phyloP scores from a whole-genome alignment of 352 stramenopile species.

The Phytophthora sp. region DNA sequence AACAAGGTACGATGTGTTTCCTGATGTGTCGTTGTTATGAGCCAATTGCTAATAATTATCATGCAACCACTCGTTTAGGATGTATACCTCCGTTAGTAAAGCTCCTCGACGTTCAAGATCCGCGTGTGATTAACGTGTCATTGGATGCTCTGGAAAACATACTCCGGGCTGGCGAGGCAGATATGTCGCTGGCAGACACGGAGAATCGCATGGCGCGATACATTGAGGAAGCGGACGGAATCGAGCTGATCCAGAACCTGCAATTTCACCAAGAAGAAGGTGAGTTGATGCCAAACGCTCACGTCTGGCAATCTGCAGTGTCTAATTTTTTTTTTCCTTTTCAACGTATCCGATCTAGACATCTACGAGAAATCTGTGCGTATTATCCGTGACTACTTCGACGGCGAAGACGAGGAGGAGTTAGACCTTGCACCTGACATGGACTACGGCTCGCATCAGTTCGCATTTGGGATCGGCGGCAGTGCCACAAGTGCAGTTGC shows the following conservation, averaged over 20 bases:
- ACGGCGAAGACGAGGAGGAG: constrained; percentile 97
- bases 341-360: too few species aligned
- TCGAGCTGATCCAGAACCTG: constrained; percentile 97
- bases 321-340: too few species aligned
- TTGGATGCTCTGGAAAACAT: constrained; percentile 98
- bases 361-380: constrained; percentile 95
- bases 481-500: constrained; percentile 12
- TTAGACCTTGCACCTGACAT: constrained; percentile 61
- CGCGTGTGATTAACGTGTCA: constrained; percentile 97
- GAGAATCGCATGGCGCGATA: constrained; percentile 97
- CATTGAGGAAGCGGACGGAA: constrained; percentile 95
- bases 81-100: constrained; percentile 98
- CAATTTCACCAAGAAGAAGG: constrained; percentile 97
- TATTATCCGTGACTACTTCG: constrained; percentile 98
- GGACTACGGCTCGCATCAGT: constrained; percentile 59
- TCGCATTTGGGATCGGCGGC: constrained; percentile 61
- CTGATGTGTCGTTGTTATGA: too few species aligned
- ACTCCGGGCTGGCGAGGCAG: constrained; percentile 85
- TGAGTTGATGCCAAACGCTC: constrained; percentile 42
- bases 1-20: constrained; percentile 90
- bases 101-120: constrained; percentile 92
- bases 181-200: constrained; percentile 71
- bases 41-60: too few species aligned
- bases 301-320: too few species aligned
- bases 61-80: constrained; percentile 37